Base-by-base conservation (phyloP, 306 rosid genomes). In the Gastrolobium villosum region DNA sequence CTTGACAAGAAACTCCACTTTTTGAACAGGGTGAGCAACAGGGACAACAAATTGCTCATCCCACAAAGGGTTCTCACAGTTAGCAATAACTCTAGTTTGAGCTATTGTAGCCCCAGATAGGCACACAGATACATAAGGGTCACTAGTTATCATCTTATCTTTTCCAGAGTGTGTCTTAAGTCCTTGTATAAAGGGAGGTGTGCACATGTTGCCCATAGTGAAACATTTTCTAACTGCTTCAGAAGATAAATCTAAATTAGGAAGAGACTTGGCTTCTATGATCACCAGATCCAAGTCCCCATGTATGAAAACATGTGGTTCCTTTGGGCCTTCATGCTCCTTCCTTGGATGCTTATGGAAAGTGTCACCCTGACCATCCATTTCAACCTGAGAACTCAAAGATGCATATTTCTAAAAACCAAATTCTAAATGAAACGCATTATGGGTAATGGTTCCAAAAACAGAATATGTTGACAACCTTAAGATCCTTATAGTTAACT, bases 191-290 rank as follows among this genome's bases (percentile, higher is more conserved):
- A 87, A 87, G 1, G 91, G 92, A 15, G 83, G 59, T 1, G 83
- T 70, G 54, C 86, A 87, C 67, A 69, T 69, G 26, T 75, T 91
- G 28, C 90, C 85, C 87, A 91, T 70, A 31, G 87, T 87, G 45
- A 87, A 52, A 60, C 93, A 89, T 72, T 54, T 79, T 80, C 96
- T 89, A 69, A 89, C 43, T 60, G 92, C 59, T 71, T 89, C 92
- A 15, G 79, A 56, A 43, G 92, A 63, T 44, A 89, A 68, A 81
- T 91, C 96, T 82, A 91, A 79, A 83, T 91, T 91, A 34, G 96
- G 96, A 77, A 91, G 96, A 53, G 89, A 81, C 76, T 86, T 91
- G 4, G 92, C 96, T 84, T 91, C 93, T 71, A 91, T 75, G 74
- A 91, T 86, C 74, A 88, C 81, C 15, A 89, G 41, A 72, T 91